Evolutionary conservation across 768 basidiomycete species (phyloP).

Genomic region (Tephrocybe sp.): DNA sequence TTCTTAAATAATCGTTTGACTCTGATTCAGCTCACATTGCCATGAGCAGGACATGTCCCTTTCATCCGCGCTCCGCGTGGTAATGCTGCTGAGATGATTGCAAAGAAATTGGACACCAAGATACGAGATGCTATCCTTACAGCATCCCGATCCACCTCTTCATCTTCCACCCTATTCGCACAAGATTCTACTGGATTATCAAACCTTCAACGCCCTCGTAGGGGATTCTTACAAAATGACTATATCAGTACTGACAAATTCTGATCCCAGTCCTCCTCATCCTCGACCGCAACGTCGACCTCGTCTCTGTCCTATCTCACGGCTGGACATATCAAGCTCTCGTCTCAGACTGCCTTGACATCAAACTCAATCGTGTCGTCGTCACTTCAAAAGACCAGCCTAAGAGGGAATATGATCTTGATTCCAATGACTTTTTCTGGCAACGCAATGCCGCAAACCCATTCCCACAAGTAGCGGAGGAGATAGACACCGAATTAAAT

Average conservation of each 20-base stretch:
- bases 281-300: constrained; percentile 91
- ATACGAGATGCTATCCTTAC: constrained; percentile 83
- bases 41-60: constrained; percentile 75
- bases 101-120: constrained; percentile 90
- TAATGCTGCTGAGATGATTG: constrained; percentile 99
- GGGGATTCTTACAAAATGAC: not conserved
- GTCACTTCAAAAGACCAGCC: constrained; percentile 67
- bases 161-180: constrained; percentile 62
- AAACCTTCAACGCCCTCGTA: constrained; percentile 85
- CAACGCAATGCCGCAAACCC: constrained; percentile 93
- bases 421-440: constrained; percentile 99
- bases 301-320: constrained; percentile 91
- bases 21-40: constrained; percentile 1
- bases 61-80: constrained; percentile 94
- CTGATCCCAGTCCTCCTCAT: constrained; percentile 78
- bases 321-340: constrained; percentile 99
- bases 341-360: constrained; percentile 95
- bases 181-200: constrained; percentile 84
- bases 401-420: constrained; percentile 90
- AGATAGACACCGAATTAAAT: constrained; percentile 90
- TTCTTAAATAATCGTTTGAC: not conserved
- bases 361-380: constrained; percentile 93
- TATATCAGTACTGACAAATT: constrained; percentile 11
- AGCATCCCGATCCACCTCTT: constrained; percentile 55
- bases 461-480: constrained; percentile 98